Conservation (phyloP, 192 early-diverging fungal species). For the Geosiphon pyriformis region DNA sequence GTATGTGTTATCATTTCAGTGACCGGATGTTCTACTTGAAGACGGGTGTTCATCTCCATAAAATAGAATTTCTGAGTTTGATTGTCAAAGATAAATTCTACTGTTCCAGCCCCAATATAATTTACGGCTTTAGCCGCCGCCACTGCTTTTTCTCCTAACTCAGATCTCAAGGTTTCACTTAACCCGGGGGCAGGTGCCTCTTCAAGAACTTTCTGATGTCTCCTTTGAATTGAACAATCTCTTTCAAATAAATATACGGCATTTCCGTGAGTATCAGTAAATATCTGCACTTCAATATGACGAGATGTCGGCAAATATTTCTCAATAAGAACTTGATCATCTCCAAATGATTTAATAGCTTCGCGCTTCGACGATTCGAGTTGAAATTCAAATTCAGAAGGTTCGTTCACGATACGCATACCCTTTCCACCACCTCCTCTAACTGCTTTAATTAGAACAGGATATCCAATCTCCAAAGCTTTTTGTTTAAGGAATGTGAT, state of each 20-base stretch:
- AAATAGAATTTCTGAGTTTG: slow-evolving; percentile 86
- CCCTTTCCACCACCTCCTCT: slow-evolving; percentile 97
- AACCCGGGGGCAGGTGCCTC: slow-evolving; percentile 91
- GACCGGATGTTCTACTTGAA: slow-evolving; percentile 95
- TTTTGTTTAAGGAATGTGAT: slow-evolving; percentile 63
- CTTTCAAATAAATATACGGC: slow-evolving; percentile 92
- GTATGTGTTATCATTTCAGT: slow-evolving; percentile 94
- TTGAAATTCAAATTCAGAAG: slow-evolving; percentile 79
- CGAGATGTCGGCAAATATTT: slow-evolving; percentile 84
- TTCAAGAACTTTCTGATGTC: slow-evolving; percentile 96
- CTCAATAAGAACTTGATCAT: slow-evolving; percentile 85
- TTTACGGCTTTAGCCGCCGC: slow-evolving; percentile 89
- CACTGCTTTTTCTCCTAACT: slow-evolving; percentile 83
- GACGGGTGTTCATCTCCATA: slow-evolving; percentile 96
- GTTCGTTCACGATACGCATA: slow-evolving; percentile 83
- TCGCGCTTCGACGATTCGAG: slow-evolving; percentile 80
- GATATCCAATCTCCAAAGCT: slow-evolving; percentile 84
- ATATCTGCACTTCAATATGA: slow-evolving; percentile 95
- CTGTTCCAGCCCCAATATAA: slow-evolving; percentile 93
- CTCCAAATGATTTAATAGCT: slow-evolving; percentile 86
- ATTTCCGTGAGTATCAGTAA: slow-evolving; percentile 85
- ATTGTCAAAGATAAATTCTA: slow-evolving; percentile 96
- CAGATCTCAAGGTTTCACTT: slow-evolving; percentile 58
- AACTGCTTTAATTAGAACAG: slow-evolving; percentile 95
- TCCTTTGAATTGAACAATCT: slow-evolving; percentile 91